phyloP scores from a whole-genome alignment of 371 early-diverging fungal genomes.

The Saksenaea vasiformis region DNA sequence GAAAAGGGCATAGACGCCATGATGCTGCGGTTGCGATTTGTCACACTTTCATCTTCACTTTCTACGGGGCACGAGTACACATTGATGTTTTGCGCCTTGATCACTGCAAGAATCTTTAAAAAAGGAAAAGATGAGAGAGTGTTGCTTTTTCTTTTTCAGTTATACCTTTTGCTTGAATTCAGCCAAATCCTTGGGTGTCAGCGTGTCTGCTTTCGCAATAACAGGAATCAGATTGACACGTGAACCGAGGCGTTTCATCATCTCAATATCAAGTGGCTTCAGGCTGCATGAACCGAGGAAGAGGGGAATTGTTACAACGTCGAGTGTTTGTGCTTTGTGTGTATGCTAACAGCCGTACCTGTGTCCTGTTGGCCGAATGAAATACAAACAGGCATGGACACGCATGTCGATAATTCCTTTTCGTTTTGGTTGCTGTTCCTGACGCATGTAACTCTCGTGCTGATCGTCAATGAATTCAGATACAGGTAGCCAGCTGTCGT shows the following conservation, averaged over 20 bases:
- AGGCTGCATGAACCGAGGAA: slow-evolving; percentile 62
- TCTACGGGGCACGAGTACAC: slow-evolving; percentile 80
- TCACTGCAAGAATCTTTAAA: slow-evolving; percentile 68
- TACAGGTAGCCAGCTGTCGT: slow-evolving; percentile 72
- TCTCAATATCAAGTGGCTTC: slow-evolving; percentile 89
- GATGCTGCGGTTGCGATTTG: slow-evolving; percentile 77
- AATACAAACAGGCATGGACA: slow-evolving; percentile 93
- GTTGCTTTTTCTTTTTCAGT: neutral
- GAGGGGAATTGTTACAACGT: slow-evolving; percentile 56
- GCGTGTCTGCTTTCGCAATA: slow-evolving; percentile 68
- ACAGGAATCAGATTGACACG: slow-evolving; percentile 91
- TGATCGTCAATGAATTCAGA: slow-evolving; percentile 91
- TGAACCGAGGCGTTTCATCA: slow-evolving; percentile 83
- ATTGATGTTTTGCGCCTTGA: slow-evolving; percentile 72
- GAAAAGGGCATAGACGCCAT: slow-evolving; percentile 92
- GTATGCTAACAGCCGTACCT: slow-evolving; percentile 50
- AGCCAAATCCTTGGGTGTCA: slow-evolving; percentile 77
- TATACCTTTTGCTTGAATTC: slow-evolving; percentile 74
- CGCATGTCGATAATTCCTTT: slow-evolving; percentile 65
- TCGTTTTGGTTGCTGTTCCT: slow-evolving; percentile 60
- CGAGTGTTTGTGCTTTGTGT: neutral
- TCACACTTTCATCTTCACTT: slow-evolving; percentile 81
- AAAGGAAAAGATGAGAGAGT: slow-evolving; percentile 1
- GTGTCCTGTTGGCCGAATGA: slow-evolving; percentile 88
- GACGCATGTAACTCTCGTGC: slow-evolving; percentile 87